Conservation (phyloP, 129 eudicot species). For the Solidago caesia region DNA sequence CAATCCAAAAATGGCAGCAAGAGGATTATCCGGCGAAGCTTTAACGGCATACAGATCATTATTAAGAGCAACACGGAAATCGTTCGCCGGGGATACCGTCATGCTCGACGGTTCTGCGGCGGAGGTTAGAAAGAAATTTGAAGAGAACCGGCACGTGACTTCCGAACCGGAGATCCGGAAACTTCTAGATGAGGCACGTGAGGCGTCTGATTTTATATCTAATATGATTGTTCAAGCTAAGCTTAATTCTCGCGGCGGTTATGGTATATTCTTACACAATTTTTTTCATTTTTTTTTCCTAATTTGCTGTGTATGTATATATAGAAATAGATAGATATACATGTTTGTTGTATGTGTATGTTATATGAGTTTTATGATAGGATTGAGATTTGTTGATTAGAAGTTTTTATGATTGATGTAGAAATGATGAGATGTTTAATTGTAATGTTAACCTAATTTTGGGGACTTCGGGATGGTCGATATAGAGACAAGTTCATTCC, state of each 20-base stretch:
- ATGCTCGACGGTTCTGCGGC: constrained; percentile 79
- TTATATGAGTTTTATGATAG: too few relatives aligned
- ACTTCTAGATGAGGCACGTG: constrained; percentile 69
- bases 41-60: constrained; percentile 66
- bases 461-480: too few relatives aligned
- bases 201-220: constrained; percentile 72
- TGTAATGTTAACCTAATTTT: not conserved
- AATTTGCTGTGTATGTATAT: too few relatives aligned
- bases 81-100: constrained; percentile 73
- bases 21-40: constrained; percentile 42
- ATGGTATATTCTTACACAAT: constrained; percentile 41
- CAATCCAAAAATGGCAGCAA: constrained; percentile 38
- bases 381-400: not conserved
- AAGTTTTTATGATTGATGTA: constrained; percentile 14
- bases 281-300: constrained; percentile 1
- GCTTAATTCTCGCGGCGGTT: constrained; percentile 73
- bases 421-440: constrained; percentile 10
- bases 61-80: constrained; percentile 65
- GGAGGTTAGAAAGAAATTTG: constrained; percentile 75
- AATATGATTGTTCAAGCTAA: constrained; percentile 83
- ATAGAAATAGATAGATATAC: too few relatives aligned
- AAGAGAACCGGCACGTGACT: constrained; percentile 70
- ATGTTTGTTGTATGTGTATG: too few relatives aligned
- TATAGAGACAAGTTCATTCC: too few relatives aligned
- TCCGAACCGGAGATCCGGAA: constrained; percentile 54